These are phyloP conservation scores for Globisporangium heterothallicum DNA, from an alignment of 352 stramenopile genomes.

Conservation along the genomic window DNA sequence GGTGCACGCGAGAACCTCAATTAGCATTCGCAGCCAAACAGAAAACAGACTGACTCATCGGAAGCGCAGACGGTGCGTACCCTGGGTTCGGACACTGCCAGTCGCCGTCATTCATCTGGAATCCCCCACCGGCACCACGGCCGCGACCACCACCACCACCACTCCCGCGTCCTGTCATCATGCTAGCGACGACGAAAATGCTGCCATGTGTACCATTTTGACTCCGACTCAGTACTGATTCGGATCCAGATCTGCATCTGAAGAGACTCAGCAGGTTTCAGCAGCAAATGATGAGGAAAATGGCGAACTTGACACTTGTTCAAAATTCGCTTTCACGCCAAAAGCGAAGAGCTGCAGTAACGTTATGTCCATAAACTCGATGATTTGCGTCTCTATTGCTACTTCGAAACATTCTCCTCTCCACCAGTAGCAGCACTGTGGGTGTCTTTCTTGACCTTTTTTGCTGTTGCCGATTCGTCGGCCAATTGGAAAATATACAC, in stretches of 20 bases:
- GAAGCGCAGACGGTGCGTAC: slow-evolving; percentile 18
- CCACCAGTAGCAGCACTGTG: slow-evolving; percentile 1
- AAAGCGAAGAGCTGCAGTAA: slow-evolving; percentile 1
- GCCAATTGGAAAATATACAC: slow-evolving; percentile 68
- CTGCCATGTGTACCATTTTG: too few species aligned
- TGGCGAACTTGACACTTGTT: too few species aligned
- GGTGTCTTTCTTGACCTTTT: slow-evolving; percentile 1
- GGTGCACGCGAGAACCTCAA: not conserved
- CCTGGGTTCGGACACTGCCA: slow-evolving; percentile 80
- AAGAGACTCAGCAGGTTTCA: too few species aligned
- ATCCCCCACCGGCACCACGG: slow-evolving; percentile 32
- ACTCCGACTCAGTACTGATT: slow-evolving; percentile 13
- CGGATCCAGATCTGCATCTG: too few species aligned
- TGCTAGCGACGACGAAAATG: slow-evolving; percentile 8
- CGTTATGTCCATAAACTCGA: too few species aligned
- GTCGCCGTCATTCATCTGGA: slow-evolving; percentile 61
- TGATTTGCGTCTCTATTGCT: not conserved
- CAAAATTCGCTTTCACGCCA: too few species aligned
- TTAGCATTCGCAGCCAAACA: not conserved
- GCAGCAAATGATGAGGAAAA: too few species aligned
- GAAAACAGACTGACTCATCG: too few species aligned
- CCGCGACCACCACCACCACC: slow-evolving; percentile 28
- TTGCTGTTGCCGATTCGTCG: slow-evolving; percentile 23
- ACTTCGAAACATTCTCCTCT: not conserved
- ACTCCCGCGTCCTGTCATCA: slow-evolving; percentile 30